Conservation (phyloP, 805 yeast genomes). For the Saccharomyces jurei region DNA sequence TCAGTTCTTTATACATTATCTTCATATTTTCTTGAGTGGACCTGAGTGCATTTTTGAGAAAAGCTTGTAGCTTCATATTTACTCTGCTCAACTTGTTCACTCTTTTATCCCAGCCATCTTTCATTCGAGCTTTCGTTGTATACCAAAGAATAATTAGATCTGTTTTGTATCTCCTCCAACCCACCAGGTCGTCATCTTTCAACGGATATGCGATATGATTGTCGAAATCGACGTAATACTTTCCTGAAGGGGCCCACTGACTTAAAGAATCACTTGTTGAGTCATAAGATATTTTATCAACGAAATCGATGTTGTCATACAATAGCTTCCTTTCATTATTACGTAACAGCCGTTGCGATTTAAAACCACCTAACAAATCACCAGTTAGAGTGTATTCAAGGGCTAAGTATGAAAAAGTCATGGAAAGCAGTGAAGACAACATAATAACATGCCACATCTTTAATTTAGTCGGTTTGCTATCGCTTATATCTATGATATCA, state of each 20-base stretch:
- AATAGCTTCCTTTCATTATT: neutral
- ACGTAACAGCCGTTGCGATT: neutral
- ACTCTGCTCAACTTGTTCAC: neutral
- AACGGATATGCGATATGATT: conserved; percentile 15
- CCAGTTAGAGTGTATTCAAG: neutral
- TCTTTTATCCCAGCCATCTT: neutral
- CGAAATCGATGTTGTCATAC: neutral
- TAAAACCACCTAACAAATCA: neutral
- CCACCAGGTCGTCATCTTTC: conserved; percentile 6
- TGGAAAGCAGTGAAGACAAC: conserved; percentile 8
- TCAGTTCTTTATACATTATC: neutral
- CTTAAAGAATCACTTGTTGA: neutral
- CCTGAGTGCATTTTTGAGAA: neutral
- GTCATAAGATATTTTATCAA: neutral
- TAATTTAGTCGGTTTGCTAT: neutral
- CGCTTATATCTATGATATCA: neutral
- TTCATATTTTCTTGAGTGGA: neutral
- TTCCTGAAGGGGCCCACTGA: conserved; percentile 16
- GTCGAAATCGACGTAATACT: conserved; percentile 21
- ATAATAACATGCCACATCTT: conserved; percentile 10
- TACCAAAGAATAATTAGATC: conserved; percentile 11
- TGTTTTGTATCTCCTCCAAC: conserved; percentile 8
- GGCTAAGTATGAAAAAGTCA: conserved; percentile 1
- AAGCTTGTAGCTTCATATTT: neutral
- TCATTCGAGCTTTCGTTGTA: conserved; percentile 2